Evolutionary conservation across 2,329 filamentous ascomycete species (phyloP).

Genomic region (Fusarium chaquense): DNA sequence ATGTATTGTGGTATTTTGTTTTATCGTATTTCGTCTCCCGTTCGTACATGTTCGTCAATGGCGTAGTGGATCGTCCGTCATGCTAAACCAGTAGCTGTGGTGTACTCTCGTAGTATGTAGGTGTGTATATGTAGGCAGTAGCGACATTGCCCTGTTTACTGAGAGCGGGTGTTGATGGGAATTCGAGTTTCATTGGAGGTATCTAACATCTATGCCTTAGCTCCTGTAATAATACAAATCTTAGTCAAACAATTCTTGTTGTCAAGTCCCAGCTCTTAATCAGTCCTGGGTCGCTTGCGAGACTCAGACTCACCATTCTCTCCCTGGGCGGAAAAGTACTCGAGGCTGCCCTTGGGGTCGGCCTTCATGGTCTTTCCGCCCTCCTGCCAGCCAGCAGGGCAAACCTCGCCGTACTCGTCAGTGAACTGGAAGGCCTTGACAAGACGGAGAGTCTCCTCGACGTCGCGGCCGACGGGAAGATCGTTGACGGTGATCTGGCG

Average conservation of each 20-base stretch:
- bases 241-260: conserved; percentile 29
- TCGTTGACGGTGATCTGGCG: conserved; percentile 75
- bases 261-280: conserved; percentile 21
- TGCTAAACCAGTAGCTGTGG: conserved; percentile 16
- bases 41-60: conserved; percentile 29
- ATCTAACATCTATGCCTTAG: conserved; percentile 39
- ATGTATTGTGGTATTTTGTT: neutral
- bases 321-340: conserved; percentile 57
- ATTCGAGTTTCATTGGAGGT: conserved; percentile 32
- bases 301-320: conserved; percentile 44
- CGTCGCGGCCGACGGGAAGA: conserved; percentile 72
- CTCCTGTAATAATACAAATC: conserved; percentile 38
- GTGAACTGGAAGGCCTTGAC: conserved; percentile 84
- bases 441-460: conserved; percentile 74
- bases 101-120: neutral
- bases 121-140: neutral
- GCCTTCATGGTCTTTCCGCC: conserved; percentile 64
- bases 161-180: conserved; percentile 33
- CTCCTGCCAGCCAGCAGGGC: conserved; percentile 63
- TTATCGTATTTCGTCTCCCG: neutral
- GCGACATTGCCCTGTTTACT: conserved; percentile 2
- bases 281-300: conserved; percentile 37
- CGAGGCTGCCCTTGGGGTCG: conserved; percentile 63
- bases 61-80: conserved; percentile 22
- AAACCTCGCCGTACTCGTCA: conserved; percentile 84